Percentiles rank a stretch among this genome's conserved stretches.
Evolutionary conservation across 805 yeast species (phyloP).

Genomic region (Kazachstania psychrophila): DNA sequence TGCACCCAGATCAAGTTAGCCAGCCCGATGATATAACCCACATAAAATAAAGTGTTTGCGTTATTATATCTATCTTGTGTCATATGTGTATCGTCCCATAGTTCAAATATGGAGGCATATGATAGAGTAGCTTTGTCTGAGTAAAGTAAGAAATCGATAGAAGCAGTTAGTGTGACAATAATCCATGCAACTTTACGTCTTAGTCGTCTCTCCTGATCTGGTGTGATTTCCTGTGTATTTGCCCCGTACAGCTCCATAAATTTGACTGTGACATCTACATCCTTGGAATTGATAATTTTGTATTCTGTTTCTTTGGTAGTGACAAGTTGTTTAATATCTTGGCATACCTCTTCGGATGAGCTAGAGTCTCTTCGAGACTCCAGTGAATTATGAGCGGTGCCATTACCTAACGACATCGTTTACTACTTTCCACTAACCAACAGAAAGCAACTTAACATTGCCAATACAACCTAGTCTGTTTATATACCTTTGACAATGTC

Average conservation of each 20-base stretch:
- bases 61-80: constrained; percentile 38
- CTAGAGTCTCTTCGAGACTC: too few relatives aligned
- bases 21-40: constrained; percentile 39
- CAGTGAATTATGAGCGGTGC: too few relatives aligned
- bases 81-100: constrained; percentile 39
- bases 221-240: constrained; percentile 33
- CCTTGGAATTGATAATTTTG: constrained; percentile 25
- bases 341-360: not conserved
- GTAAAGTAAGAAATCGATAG: constrained; percentile 37
- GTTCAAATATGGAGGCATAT: constrained; percentile 40
- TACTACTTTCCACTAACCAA: too few relatives aligned
- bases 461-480: too few relatives aligned
- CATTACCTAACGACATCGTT: too few relatives aligned
- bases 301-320: too few relatives aligned
- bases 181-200: constrained; percentile 32
- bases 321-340: not conserved
- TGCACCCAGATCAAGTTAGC: constrained; percentile 38
- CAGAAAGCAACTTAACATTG: too few relatives aligned
- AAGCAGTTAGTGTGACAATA: constrained; percentile 31
- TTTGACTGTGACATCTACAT: constrained; percentile 35
- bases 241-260: constrained; percentile 32
- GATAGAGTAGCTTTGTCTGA: constrained; percentile 46
- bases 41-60: constrained; percentile 44
- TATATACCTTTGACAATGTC: too few relatives aligned
- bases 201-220: constrained; percentile 34